Conservation (phyloP, 257 asterid genomes). For the Striga asiatica region DNA sequence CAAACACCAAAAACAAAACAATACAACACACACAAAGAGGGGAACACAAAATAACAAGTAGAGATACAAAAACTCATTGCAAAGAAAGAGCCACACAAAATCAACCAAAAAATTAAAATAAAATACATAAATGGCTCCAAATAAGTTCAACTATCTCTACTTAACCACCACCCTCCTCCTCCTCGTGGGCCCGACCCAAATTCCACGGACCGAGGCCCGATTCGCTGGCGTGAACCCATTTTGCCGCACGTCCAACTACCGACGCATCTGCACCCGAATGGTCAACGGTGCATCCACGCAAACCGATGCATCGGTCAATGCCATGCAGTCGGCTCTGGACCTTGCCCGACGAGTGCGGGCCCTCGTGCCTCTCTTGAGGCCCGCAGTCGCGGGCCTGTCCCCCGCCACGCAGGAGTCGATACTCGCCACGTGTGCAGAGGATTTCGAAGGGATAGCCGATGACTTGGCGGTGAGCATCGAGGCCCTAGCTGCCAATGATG, state of each 20-base stretch:
- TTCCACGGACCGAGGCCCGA: constrained; percentile 16
- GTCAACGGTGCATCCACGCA: constrained; percentile 24
- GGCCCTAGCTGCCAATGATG: constrained; percentile 17
- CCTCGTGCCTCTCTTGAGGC: constrained; percentile 11
- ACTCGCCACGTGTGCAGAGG: constrained; percentile 13
- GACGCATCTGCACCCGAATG: constrained; percentile 25
- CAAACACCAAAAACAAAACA: no score
- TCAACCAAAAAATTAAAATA: neutral
- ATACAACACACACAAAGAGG: neutral
- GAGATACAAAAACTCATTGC: neutral
- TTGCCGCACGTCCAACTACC: constrained; percentile 33
- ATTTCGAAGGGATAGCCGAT: constrained; percentile 13
- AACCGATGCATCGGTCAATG: constrained; percentile 29
- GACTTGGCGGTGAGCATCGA: constrained; percentile 19
- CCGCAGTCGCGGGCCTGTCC: constrained; percentile 2
- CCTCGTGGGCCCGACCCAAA: constrained; percentile 9
- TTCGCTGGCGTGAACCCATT: constrained; percentile 24
- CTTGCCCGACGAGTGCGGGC: constrained; percentile 12
- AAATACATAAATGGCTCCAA: constrained; percentile 10
- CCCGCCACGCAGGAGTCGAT: constrained; percentile 6
- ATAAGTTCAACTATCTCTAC: constrained; percentile 6
- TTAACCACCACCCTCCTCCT: constrained; percentile 13
- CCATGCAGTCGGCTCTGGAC: constrained; percentile 18
- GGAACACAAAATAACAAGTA: neutral
- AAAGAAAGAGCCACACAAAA: neutral